Percentiles rank a stretch among this genome's conserved stretches.
Evolutionary conservation across 2,329 filamentous ascomycete genomes (phyloP).

Genomic region (Rutstroemia sp.): DNA sequence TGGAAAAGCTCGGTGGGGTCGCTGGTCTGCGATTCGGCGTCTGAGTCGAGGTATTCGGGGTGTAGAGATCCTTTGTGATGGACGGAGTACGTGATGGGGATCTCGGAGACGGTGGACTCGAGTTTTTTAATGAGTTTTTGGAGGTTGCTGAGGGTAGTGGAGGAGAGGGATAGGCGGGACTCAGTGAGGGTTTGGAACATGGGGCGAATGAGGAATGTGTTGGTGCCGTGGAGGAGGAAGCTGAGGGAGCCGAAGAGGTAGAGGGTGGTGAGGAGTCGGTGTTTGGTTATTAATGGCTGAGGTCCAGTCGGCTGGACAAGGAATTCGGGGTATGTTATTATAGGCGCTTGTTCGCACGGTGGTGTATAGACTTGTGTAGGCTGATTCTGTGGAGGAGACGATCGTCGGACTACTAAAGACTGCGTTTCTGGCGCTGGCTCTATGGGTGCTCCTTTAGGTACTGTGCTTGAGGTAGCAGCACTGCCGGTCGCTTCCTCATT

Average conservation of each 20-base stretch:
- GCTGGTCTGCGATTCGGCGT: conserved; percentile 29
- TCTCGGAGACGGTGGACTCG: conserved; percentile 51
- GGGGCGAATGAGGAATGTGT: conserved; percentile 59
- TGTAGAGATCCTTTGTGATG: conserved; percentile 8
- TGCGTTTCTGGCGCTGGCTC: background rate
- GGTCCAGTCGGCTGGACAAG: conserved; percentile 48
- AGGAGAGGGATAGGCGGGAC: conserved; percentile 44
- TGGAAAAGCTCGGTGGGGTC: conserved; percentile 76
- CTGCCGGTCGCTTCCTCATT: conserved; percentile 23
- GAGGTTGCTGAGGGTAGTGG: conserved; percentile 41
- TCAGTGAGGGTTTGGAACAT: conserved; percentile 45
- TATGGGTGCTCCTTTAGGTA: background rate
- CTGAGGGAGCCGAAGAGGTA: conserved; percentile 51
- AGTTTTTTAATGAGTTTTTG: conserved; percentile 43
- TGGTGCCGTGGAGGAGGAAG: conserved; percentile 62
- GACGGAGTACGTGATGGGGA: conserved; percentile 36
- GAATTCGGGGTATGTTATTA: conserved; percentile 66
- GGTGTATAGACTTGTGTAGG: background rate
- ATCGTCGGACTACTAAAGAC: background rate
- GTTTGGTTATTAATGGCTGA: conserved; percentile 55
- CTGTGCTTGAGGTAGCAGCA: background rate
- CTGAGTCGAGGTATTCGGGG: conserved; percentile 35
- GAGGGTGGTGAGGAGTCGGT: conserved; percentile 50
- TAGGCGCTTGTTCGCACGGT: conserved; percentile 38
- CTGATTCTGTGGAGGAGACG: background rate